A percentile compares a stretch with the other conserved stretches of the same genome.
phyloP scores from a whole-genome alignment of 441 rosid genomes.

The Populus tomentosa region DNA sequence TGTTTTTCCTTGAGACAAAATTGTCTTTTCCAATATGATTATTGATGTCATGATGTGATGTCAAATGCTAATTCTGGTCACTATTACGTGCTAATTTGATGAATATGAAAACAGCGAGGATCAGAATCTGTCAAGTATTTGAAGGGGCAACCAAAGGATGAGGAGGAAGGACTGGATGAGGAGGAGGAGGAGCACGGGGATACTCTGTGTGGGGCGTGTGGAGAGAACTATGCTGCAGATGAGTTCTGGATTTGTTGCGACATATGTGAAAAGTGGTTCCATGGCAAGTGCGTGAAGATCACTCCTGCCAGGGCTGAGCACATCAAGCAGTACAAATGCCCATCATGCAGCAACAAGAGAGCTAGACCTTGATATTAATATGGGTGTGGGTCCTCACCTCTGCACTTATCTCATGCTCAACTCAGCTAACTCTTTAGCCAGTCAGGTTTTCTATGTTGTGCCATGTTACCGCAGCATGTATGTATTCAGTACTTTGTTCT shows the following conservation, averaged over 20 bases:
- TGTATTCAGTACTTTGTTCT: conserved; percentile 11
- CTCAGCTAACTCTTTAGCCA: conserved; percentile 20
- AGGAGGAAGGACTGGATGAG: conserved; percentile 59
- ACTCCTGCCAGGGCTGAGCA: conserved; percentile 88
- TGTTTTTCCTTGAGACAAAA: not conserved
- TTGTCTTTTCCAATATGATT: not conserved
- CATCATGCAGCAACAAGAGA: conserved; percentile 84
- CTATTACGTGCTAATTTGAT: not conserved
- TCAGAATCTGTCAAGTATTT: conserved; percentile 38
- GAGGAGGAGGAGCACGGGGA: conserved; percentile 75
- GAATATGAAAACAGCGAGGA: conserved; percentile 16
- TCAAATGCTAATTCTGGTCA: not conserved
- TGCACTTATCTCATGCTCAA: not conserved
- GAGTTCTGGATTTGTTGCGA: conserved; percentile 78
- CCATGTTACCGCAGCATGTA: conserved; percentile 11
- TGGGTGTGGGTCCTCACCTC: not conserved
- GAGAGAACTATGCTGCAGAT: conserved; percentile 55
- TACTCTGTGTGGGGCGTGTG: conserved; percentile 65
- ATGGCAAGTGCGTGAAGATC: conserved; percentile 76
- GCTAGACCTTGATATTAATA: conserved; percentile 40
- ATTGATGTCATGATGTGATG: not conserved
- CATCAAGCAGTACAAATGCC: conserved; percentile 82
- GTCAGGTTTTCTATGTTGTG: conserved; percentile 14
- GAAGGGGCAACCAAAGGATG: conserved; percentile 33
- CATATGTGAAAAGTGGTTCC: conserved; percentile 67